Percentiles rank a stretch among this genome's conserved stretches.
Evolutionary conservation across 257 asterid species (phyloP).

Genomic region (Striga asiatica): DNA sequence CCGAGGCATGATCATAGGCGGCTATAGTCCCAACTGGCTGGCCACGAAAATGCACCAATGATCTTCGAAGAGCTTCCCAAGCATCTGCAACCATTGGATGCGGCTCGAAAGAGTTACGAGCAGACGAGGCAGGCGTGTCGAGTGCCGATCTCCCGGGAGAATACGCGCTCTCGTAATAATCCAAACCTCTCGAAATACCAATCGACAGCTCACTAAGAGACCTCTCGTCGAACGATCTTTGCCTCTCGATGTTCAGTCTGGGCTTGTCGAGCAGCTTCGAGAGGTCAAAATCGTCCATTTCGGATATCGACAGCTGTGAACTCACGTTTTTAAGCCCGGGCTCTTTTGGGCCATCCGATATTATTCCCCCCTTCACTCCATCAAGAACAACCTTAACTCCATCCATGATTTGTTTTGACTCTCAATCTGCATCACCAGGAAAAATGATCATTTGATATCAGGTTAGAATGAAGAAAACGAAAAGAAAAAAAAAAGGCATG

Average conservation of each 20-base stretch:
- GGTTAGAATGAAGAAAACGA: too few relatives aligned
- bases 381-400: conserved; percentile 29
- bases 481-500: too few relatives aligned
- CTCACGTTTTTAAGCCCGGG: conserved; percentile 65
- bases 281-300: conserved; percentile 60
- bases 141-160: conserved; percentile 70
- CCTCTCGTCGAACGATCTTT: conserved; percentile 78
- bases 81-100: conserved; percentile 86
- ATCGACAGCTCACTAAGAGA: conserved; percentile 69
- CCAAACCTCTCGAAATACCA: conserved; percentile 49
- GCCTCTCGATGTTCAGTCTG: conserved; percentile 56
- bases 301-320: conserved; percentile 58
- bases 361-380: too few relatives aligned
- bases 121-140: conserved; percentile 62
- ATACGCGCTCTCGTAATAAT: conserved; percentile 40
- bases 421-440: conserved; percentile 21
- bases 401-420: conserved; percentile 31
- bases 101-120: conserved; percentile 66
- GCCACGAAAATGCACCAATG: conserved; percentile 54
- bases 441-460: conserved; percentile 10
- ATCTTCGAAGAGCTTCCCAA: conserved; percentile 73
- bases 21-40: conserved; percentile 84
- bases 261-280: conserved; percentile 62
- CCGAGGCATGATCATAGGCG: conserved; percentile 73
- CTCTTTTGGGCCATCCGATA: conserved; percentile 34